Conservation (phyloP, 2,329 filamentous ascomycete species). For the Penicillium sp. region DNA sequence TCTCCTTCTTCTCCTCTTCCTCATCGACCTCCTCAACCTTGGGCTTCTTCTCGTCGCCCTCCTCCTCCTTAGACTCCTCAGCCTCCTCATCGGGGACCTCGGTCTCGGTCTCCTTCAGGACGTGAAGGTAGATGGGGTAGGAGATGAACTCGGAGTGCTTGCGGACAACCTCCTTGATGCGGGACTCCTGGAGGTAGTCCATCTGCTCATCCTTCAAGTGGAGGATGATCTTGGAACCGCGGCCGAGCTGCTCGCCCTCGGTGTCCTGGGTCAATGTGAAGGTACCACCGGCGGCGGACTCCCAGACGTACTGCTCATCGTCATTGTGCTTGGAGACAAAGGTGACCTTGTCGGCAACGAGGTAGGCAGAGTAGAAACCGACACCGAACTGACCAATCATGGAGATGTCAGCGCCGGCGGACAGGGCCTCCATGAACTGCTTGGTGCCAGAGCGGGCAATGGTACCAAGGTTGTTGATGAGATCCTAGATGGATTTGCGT, state of each 20-base stretch:
- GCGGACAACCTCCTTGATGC: constrained; percentile 99
- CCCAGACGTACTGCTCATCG: constrained; percentile 99
- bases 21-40: constrained; percentile 92
- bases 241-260: constrained; percentile 84
- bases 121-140: constrained; percentile 99
- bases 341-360: constrained; percentile 93
- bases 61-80: constrained; percentile 70
- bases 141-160: constrained; percentile 99
- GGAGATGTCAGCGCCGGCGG: constrained; percentile 97
- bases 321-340: constrained; percentile 99
- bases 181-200: constrained; percentile 97
- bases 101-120: constrained; percentile 97
- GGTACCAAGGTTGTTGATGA: constrained; percentile 99
- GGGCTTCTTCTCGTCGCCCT: constrained; percentile 86
- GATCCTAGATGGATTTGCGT: constrained; percentile 59
- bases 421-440: constrained; percentile 99
- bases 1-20: constrained; percentile 80
- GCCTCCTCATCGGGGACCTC: constrained; percentile 97
- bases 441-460: constrained; percentile 99
- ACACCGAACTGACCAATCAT: constrained; percentile 99
- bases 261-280: constrained; percentile 91
- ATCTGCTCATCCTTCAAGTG: constrained; percentile 99
- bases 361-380: constrained; percentile 99
- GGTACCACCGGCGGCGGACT: constrained; percentile 94
- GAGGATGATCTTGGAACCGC: constrained; percentile 96